Evolutionary conservation across 192 early-diverging fungal species (phyloP), one percentile per base, ranked within the genome.

Genomic region (Coemansia sp.): DNA sequence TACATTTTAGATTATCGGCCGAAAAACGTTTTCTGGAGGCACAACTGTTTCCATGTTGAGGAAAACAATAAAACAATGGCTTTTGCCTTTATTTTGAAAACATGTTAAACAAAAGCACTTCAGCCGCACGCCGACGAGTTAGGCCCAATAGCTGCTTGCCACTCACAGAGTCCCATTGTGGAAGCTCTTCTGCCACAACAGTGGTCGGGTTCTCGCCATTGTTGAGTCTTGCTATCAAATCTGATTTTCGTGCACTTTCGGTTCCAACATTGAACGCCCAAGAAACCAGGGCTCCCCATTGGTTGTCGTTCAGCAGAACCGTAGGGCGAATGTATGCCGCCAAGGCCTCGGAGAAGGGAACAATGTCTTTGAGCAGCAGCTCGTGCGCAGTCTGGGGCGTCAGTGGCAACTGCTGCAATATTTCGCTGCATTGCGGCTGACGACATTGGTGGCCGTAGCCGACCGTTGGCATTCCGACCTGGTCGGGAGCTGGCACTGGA

Each of bases 361-460:
- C 31, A 16, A 80, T 54, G 38, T 80, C 77, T 0, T n/a, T 10
- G 12, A 54, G 38, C 16, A 80, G 71, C 35, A 80, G 58, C 31
- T 49, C 30, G 6, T 65, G 58, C 5, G 77, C 77, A 12, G 60
- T 33, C 5, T 19, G 18, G 1, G 7, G 18, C 10, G 61, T 50
- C 5, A 75, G 58, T 4, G 67, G 71, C 18, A 69, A 51, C 32
- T 19, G 28, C 14, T 35, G 38, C 0, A 25, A 25, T 4, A 75
- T 55, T 16, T 70, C 71, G 31, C 28, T 23, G 52, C 77, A 80
- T 25, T 40, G 31, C 4, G 45, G 40, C 0, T n/a, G 8, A 6
- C 25, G 65, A 63, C 73, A 80, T 10, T 66, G 71, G 38, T 75
- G 77, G 25, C 77, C 73, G 56, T 80, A 76, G 35, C 77, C 77